phyloP scores from a whole-genome alignment of 1,139 yeast species.

The Insectozyma bohioensis region DNA sequence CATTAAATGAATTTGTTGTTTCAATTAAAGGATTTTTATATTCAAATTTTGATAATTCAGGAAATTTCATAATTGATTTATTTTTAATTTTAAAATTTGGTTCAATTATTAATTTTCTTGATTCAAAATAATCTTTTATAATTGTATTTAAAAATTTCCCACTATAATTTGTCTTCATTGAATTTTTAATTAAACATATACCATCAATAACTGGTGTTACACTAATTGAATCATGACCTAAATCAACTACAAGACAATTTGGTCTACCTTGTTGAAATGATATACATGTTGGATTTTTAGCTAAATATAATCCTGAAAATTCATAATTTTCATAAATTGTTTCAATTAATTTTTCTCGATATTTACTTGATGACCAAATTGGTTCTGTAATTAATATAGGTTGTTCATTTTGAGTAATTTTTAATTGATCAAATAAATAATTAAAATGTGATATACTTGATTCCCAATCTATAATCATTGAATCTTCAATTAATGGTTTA shows the following conservation, averaged over 20 bases:
- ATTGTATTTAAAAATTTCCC: slow-evolving; percentile 59
- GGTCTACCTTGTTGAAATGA: slow-evolving; percentile 95
- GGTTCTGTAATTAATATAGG: slow-evolving; percentile 84
- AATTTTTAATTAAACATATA: slow-evolving; percentile 71
- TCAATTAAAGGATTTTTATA: slow-evolving; percentile 23
- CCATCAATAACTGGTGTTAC: slow-evolving; percentile 97
- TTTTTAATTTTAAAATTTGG: slow-evolving; percentile 33
- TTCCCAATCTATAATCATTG: slow-evolving; percentile 71
- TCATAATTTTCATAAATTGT: slow-evolving; percentile 68
- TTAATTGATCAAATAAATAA: slow-evolving; percentile 47
- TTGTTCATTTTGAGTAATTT: slow-evolving; percentile 61
- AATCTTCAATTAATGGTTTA: slow-evolving; percentile 59
- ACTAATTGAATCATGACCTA: slow-evolving; percentile 82
- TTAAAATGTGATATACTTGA: slow-evolving; percentile 70
- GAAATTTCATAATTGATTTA: slow-evolving; percentile 34
- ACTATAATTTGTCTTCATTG: slow-evolving; percentile 65
- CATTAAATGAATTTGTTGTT: slow-evolving; percentile 36
- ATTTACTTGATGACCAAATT: slow-evolving; percentile 73
- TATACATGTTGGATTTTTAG: slow-evolving; percentile 84
- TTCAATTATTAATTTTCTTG: slow-evolving; percentile 14
- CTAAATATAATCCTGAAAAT: slow-evolving; percentile 84
- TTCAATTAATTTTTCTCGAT: slow-evolving; percentile 74
- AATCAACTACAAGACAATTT: slow-evolving; percentile 87
- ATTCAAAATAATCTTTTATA: slow-evolving; percentile 26
- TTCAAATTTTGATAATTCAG: slow-evolving; percentile 32